phyloP scores from a whole-genome alignment of 129 eudicot genomes.

The Deinandra increscens region DNA sequence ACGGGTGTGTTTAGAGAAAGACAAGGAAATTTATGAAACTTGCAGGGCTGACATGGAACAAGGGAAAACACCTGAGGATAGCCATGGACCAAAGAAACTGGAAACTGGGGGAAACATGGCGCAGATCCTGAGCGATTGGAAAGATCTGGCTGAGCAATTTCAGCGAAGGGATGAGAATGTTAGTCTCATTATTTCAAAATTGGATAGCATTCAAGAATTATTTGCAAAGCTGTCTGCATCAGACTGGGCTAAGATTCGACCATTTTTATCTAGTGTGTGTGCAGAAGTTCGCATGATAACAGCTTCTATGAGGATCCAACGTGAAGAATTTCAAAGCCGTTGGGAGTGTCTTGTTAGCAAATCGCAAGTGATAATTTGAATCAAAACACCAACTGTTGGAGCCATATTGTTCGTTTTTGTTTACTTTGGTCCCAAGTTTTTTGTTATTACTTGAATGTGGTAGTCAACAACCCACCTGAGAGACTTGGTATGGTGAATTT shows the following conservation, averaged over 20 bases:
- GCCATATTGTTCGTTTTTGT: too few relatives aligned
- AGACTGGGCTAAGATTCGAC: not conserved
- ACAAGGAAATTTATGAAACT: not conserved
- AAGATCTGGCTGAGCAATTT: not conserved
- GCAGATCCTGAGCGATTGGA: not conserved
- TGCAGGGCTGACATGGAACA: not conserved
- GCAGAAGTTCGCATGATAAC: not conserved
- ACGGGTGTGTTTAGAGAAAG: not conserved
- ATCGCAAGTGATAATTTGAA: too few relatives aligned
- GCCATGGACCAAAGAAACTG: not conserved
- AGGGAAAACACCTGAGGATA: not conserved
- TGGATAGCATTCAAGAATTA: not conserved
- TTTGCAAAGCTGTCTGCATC: not conserved
- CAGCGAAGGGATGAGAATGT: not conserved
- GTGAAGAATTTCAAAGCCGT: too few relatives aligned
- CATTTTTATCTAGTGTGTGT: not conserved
- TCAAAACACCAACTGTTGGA: too few relatives aligned
- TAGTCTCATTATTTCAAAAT: not conserved
- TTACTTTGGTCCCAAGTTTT: too few relatives aligned
- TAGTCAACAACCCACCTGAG: too few relatives aligned
- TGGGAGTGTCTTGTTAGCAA: too few relatives aligned
- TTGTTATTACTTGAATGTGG: too few relatives aligned
- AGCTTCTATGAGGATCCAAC: too few relatives aligned
- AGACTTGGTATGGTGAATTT: too few relatives aligned
- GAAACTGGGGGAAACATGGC: not conserved